phyloP scores from a whole-genome alignment of 306 rosid species.

The Trichosanthes cucumerina region DNA sequence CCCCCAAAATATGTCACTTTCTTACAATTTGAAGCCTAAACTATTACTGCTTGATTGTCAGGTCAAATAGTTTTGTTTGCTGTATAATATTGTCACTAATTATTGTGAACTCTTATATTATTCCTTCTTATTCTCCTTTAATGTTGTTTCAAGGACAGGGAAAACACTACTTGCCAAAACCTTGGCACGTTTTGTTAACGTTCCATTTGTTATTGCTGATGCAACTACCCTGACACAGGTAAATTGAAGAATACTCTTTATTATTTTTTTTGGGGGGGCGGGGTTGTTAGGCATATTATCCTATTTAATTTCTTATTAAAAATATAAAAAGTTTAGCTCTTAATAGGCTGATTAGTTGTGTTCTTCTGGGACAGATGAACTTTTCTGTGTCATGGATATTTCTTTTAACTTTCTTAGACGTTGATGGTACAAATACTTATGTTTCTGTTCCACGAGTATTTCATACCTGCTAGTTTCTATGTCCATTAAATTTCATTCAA shows the following conservation, averaged over 20 bases:
- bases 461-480: neutral
- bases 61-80: neutral
- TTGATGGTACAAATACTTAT: constrained; percentile 3
- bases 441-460: neutral
- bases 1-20: neutral
- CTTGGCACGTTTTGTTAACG: constrained; percentile 93
- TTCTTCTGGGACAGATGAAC: neutral
- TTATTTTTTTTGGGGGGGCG: too few relatives aligned
- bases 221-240: constrained; percentile 98
- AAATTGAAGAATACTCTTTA: constrained; percentile 15
- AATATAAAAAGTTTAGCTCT: neutral
- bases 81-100: neutral
- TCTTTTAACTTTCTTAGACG: constrained; percentile 2
- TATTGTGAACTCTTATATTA: constrained; percentile 8
- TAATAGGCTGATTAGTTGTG: neutral
- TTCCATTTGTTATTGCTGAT: constrained; percentile 95
- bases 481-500: neutral
- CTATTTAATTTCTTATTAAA: neutral
- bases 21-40: neutral
- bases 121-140: constrained; percentile 47
- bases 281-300: neutral
- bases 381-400: neutral
- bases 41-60: neutral
- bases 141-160: constrained; percentile 97
- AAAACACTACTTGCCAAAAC: constrained; percentile 99